A percentile compares a stretch with the other conserved stretches of the same genome.
Evolutionary conservation across 495 filamentous ascomycete genomes (phyloP).

Genomic region (Xylaria flabelliformis): DNA sequence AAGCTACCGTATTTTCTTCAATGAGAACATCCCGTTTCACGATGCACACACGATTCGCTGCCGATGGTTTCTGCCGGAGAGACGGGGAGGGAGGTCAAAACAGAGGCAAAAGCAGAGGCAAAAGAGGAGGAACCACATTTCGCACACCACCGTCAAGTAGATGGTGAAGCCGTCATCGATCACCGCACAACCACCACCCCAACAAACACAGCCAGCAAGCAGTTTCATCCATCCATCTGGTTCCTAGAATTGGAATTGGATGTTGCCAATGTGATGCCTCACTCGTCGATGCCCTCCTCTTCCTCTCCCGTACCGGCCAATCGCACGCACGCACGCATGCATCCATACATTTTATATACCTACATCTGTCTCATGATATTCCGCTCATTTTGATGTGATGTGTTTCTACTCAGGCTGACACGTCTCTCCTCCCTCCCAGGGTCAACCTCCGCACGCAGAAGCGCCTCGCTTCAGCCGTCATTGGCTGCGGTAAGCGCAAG

Average conservation of each 20-base stretch:
- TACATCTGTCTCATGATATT: not conserved
- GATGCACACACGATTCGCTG: not conserved
- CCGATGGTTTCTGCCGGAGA: not conserved
- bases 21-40: not conserved
- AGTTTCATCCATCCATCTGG: not conserved
- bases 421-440: conserved; percentile 59
- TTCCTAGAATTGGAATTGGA: not conserved
- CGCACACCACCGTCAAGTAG: not conserved
- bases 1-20: not conserved
- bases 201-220: not conserved
- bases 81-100: not conserved
- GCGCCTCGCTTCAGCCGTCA: conserved; percentile 97
- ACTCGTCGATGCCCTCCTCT: not conserved
- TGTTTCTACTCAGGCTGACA: conserved; percentile 42
- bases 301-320: not conserved
- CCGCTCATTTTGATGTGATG: not conserved
- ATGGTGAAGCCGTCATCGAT: conserved; percentile 9
- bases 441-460: conserved; percentile 99
- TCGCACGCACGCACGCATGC: not conserved
- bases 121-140: not conserved
- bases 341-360: not conserved
- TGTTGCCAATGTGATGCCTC: not conserved
- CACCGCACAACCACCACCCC: not conserved
- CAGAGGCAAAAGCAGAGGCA: not conserved
- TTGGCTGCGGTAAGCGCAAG: conserved; percentile 98